Percentiles rank a stretch among this genome's conserved stretches.
Conservation (phyloP, 345 rosid genomes). For the Murraya paniculata region DNA sequence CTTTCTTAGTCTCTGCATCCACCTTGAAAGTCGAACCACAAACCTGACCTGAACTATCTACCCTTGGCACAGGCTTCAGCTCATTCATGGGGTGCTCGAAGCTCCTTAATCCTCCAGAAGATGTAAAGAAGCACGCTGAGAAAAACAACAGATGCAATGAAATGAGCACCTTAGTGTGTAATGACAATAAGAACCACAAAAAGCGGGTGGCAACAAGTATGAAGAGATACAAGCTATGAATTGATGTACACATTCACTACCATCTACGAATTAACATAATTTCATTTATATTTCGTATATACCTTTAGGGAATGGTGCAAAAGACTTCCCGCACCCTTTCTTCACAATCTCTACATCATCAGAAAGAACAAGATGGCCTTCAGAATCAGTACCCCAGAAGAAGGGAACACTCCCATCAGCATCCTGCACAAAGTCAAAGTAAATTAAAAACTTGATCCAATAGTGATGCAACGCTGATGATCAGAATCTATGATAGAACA, state of each 20-base stretch:
- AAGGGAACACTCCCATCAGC: constrained; percentile 83
- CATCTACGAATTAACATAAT: neutral
- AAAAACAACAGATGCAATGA: neutral
- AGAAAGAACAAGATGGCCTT: constrained; percentile 73
- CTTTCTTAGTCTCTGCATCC: constrained; percentile 75
- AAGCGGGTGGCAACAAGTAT: neutral
- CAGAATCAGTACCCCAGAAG: constrained; percentile 86
- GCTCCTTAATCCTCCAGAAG: constrained; percentile 93
- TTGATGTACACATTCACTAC: neutral
- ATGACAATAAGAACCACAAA: neutral
- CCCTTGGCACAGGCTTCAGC: constrained; percentile 88
- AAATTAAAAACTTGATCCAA: neutral
- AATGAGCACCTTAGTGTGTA: neutral
- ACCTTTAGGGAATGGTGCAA: constrained; percentile 97
- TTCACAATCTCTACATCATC: constrained; percentile 64
- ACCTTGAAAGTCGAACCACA: constrained; percentile 80
- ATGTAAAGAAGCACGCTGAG: constrained; percentile 87
- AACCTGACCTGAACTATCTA: constrained; percentile 84
- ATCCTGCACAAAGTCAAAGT: constrained; percentile 47
- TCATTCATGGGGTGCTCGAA: constrained; percentile 79
- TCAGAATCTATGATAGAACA: neutral
- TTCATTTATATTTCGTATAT: neutral
- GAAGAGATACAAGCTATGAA: neutral
- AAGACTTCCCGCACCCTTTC: constrained; percentile 90
- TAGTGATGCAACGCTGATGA: neutral